Evolutionary conservation across 2,329 filamentous ascomycete species (phyloP).

Genomic region (Colletotrichum godetiae): DNA sequence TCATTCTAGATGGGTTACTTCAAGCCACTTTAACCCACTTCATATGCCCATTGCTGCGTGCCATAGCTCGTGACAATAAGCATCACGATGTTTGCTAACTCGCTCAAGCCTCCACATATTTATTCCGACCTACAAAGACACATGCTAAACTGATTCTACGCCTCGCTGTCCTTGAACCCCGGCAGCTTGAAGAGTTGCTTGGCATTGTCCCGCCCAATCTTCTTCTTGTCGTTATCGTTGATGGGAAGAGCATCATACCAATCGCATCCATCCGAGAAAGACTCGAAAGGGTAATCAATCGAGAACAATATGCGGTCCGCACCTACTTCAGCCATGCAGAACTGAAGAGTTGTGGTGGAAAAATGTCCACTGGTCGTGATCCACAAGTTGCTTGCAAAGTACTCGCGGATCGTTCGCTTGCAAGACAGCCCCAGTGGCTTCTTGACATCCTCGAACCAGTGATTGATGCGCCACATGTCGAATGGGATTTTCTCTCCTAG

Average conservation of each 20-base stretch:
- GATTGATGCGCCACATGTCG: constrained; percentile 62
- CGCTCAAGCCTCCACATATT: no score
- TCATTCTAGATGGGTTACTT: no score
- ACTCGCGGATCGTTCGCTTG: constrained; percentile 63
- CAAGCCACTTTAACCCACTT: no score
- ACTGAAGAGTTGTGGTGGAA: constrained; percentile 63
- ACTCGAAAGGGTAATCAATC: constrained; percentile 65
- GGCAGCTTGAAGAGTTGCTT: constrained; percentile 53
- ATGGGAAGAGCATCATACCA: constrained; percentile 52
- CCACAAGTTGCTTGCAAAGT: constrained; percentile 66
- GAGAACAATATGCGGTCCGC: constrained; percentile 62
- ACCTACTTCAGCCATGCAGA: constrained; percentile 58
- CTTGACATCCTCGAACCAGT: constrained; percentile 67
- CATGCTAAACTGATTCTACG: neutral
- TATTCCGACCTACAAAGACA: no score
- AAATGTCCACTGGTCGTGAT: constrained; percentile 69
- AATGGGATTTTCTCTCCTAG: constrained; percentile 62
- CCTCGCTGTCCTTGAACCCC: constrained; percentile 45
- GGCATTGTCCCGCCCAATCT: constrained; percentile 56
- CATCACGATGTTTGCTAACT: no score
- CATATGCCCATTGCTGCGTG: no score
- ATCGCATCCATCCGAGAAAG: constrained; percentile 52
- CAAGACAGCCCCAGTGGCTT: constrained; percentile 55
- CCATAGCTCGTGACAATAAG: no score
- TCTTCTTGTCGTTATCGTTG: constrained; percentile 42